Conservation (phyloP, 2,329 filamentous ascomycete species). For the Alternaria sp. region DNA sequence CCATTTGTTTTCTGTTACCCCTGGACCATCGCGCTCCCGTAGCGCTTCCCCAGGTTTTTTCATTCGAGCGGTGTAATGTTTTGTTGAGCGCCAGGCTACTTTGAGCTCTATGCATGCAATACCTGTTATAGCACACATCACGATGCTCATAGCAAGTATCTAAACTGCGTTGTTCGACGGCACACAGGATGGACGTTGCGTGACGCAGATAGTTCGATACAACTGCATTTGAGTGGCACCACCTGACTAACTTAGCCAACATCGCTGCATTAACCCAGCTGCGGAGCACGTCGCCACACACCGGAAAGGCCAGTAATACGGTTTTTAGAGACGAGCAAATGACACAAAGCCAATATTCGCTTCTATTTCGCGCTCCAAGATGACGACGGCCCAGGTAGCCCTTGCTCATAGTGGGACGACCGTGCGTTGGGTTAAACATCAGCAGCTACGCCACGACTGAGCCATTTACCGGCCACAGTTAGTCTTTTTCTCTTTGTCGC, state of each 20-base stretch:
- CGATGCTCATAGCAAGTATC: constrained; percentile 11
- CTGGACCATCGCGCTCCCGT: constrained; percentile 12
- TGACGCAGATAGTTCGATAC: constrained; percentile 12
- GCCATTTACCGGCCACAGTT: background rate
- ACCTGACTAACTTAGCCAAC: constrained; percentile 23
- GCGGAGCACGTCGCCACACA: constrained; percentile 31
- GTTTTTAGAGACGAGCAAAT: constrained; percentile 24
- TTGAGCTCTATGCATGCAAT: constrained; percentile 27
- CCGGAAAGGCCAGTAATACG: constrained; percentile 14
- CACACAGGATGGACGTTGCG: constrained; percentile 15
- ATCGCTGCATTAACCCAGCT: constrained; percentile 12
- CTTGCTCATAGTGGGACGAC: constrained; percentile 28
- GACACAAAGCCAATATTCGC: constrained; percentile 36
- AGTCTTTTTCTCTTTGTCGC: constrained; percentile 3
- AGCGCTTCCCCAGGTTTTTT: constrained; percentile 29
- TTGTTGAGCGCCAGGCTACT: constrained; percentile 23
- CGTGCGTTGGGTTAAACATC: constrained; percentile 19
- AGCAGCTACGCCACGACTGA: constrained; percentile 14
- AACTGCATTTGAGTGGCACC: constrained; percentile 7
- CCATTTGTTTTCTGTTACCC: constrained; percentile 27
- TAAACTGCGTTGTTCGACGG: constrained; percentile 1
- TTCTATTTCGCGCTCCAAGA: constrained; percentile 26
- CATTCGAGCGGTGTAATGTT: constrained; percentile 30
- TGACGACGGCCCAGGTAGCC: constrained; percentile 36
- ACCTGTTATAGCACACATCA: constrained; percentile 21